Base-by-base conservation (phyloP, 2,329 filamentous ascomycete genomes). In the Pseudogymnoascus sp. region DNA sequence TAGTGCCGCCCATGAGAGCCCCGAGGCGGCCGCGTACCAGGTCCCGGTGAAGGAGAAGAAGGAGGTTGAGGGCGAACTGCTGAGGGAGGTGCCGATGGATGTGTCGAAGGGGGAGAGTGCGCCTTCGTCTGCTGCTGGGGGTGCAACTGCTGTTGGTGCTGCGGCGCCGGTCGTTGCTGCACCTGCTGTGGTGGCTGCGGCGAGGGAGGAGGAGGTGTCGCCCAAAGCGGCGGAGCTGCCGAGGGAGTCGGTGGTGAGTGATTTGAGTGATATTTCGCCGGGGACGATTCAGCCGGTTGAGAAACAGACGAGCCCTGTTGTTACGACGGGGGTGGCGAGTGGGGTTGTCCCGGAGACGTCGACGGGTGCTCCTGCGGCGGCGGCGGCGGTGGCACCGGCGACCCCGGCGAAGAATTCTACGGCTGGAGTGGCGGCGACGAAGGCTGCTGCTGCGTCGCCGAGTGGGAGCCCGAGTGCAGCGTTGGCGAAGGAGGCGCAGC, bases 11-110 rank as follows among this genome's bases (percentile, higher is more conserved):
- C 82, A 84, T 63, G 74, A 81, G 70, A 80, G 78, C 66, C 87
- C 90, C 7, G 91, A 95, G 76, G 90, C 90, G 36, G 84, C 88
- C 37, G 82, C 83, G 63, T 88, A 86, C 74, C 78, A 84, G 1
- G 80, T 81, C 63, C 88, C 86, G 16, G 89, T 95, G 5, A 77
- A 83, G 66, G 89, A 93, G 69, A 95, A 95, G 83, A 85, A 84
- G 73, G 81, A 79, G 8, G 81, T 92, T 4, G 91, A 96, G 78
- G 75, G 83, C 26, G 88, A 96, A 77, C 80, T 96, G 7, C 78
- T 92, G 59, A 81, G 84, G 67, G 83, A 89, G 74, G 81, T 86
- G 66, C 79, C 82, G 73, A 72, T 75, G 16, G 69, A 72, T 62
- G 71, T 67, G 12, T 67, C 68, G 16, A 70, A 66, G 23, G 71